Conservation (phyloP, 805 yeast genomes). For the Starmerella gropengiesseri region DNA sequence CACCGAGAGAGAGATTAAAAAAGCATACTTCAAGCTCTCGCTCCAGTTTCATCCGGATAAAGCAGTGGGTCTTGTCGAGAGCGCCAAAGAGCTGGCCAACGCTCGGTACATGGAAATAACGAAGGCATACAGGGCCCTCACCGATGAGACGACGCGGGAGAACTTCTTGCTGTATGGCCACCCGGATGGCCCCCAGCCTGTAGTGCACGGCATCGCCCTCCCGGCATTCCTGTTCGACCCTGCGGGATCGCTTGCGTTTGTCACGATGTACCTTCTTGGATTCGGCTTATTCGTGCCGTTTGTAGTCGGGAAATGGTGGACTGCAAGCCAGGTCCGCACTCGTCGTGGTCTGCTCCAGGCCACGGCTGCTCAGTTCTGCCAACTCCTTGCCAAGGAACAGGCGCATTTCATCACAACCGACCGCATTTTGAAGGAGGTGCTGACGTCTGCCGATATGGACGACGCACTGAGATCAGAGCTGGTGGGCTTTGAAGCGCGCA, state of each 20-base stretch:
- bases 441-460: conserved; percentile 59
- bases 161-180: conserved; percentile 84
- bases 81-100: conserved; percentile 57
- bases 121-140: conserved; percentile 88
- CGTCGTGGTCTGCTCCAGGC: conserved; percentile 70
- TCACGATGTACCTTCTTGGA: conserved; percentile 54
- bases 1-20: conserved; percentile 63
- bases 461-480: conserved; percentile 28
- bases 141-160: conserved; percentile 75
- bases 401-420: conserved; percentile 43
- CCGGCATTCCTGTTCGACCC: conserved; percentile 88
- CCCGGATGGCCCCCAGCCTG: conserved; percentile 94
- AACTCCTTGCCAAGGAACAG: conserved; percentile 55
- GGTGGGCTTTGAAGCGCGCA: conserved; percentile 39
- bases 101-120: conserved; percentile 68
- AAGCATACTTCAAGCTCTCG: conserved; percentile 77
- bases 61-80: conserved; percentile 40
- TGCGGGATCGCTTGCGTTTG: conserved; percentile 52
- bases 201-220: conserved; percentile 85
- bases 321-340: conserved; percentile 63
- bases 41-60: conserved; percentile 91
- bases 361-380: conserved; percentile 72
- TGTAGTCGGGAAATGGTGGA: conserved; percentile 87
- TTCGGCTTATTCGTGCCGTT: conserved; percentile 73
- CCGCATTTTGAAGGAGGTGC: conserved; percentile 42